phyloP scores from a whole-genome alignment of 345 rosid genomes.

The Citrus sp. region DNA sequence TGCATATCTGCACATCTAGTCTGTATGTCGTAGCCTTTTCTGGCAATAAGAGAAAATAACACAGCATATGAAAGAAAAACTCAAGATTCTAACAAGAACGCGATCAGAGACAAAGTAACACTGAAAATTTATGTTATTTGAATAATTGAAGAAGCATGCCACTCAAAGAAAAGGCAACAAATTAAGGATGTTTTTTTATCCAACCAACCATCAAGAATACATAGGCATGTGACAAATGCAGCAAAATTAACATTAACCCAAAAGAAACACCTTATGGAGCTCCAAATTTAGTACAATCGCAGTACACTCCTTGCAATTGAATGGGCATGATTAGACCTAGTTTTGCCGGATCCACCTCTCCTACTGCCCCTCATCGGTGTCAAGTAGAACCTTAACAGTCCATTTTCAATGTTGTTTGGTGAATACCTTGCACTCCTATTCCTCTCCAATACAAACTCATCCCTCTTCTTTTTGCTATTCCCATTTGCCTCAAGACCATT shows the following conservation, averaged over 20 bases:
- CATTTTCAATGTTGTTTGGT: constrained; percentile 67
- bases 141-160: constrained; percentile 39
- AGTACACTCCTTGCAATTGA: constrained; percentile 68
- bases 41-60: constrained; percentile 15
- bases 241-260: constrained; percentile 39
- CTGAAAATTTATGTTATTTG: constrained; percentile 41
- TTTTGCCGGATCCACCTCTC: constrained; percentile 53
- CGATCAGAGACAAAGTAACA: constrained; percentile 13
- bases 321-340: constrained; percentile 57
- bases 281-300: constrained; percentile 61
- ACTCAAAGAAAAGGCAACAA: constrained; percentile 39
- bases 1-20: constrained; percentile 2
- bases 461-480: constrained; percentile 58
- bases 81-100: not conserved
- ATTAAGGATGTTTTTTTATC: constrained; percentile 32
- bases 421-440: constrained; percentile 83
- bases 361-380: constrained; percentile 71
- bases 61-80: not conserved
- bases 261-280: constrained; percentile 35
- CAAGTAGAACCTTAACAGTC: constrained; percentile 74
- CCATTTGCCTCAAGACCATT: constrained; percentile 54
- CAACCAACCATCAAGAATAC: constrained; percentile 53
- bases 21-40: constrained; percentile 18
- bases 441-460: constrained; percentile 62
- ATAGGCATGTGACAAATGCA: constrained; percentile 53